Evolutionary conservation across 106 monocot species (phyloP), one percentile per base, ranked within the genome.

Genomic region (Acanthochlamys bracteata): DNA sequence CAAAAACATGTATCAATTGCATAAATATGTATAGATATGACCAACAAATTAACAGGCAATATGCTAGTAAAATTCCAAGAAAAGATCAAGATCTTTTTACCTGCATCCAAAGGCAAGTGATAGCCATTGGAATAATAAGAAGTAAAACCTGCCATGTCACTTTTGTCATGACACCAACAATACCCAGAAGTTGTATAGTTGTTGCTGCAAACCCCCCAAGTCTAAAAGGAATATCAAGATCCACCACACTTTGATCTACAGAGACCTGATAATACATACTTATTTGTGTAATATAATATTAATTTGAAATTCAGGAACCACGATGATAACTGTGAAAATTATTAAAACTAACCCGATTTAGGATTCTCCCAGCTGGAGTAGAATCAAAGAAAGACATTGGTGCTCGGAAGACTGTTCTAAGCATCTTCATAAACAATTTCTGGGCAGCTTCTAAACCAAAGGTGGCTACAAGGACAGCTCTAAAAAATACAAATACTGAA

Each of bases 361-460:
- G 70, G 55, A 96, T 96, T 20, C 96, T 75, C 0, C 96, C 96
- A 65, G 88, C 75, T 21, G 96, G 96, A 69, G 96, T 96, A 66
- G 96, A 88, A 66, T 96, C 90, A 72, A 85, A 96, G 71, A 96
- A 96, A 40, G 88, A 84, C 96, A 96, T 96, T 26, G 96, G 96
- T 33, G 96, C 90, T 66, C 80, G 71, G 57, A 96, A 96, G 24
- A 96, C 76, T 23, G 74, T 76, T 58, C 82, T 80, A 39, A 88
- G 82, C 96, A 96, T 96, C 53, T 83, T 91, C 22, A 81, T 2
- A 68, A 96, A 96, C 66, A 96, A 71, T 73, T 96, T 96, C 41
- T 96, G 96, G 55, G 96, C 80, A 47, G 96, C 90, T 33, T 71
- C 96, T 67, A 96, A 73, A 23, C 96, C 96, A 83, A 96, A 96